phyloP scores from a whole-genome alignment of 768 basidiomycete genomes.

The Megacollybia marginata region DNA sequence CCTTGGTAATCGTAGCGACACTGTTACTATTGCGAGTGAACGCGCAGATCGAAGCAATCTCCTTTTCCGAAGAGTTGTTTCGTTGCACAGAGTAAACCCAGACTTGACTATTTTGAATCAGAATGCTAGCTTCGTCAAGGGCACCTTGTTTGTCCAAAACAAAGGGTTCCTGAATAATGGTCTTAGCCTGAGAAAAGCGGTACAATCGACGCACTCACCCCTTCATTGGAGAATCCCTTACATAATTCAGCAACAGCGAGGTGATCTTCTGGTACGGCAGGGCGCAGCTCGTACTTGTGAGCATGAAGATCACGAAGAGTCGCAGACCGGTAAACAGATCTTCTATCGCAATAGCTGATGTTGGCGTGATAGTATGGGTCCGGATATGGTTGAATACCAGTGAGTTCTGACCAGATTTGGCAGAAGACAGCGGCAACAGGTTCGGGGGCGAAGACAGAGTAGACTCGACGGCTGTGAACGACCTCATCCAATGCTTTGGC shows the following conservation, averaged over 20 bases:
- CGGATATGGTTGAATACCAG: conserved; percentile 28
- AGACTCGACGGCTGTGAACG: conserved; percentile 38
- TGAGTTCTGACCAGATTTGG: conserved; percentile 37
- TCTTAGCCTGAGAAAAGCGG: background rate
- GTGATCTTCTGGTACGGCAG: conserved; percentile 32
- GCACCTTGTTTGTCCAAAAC: conserved; percentile 34
- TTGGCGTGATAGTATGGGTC: conserved; percentile 58
- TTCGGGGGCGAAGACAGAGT: conserved; percentile 58
- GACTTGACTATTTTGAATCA: conserved; percentile 39
- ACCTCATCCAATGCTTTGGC: conserved; percentile 27
- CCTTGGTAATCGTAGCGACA: conserved; percentile 65
- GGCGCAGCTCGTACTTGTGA: conserved; percentile 30
- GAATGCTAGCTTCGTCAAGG: conserved; percentile 36
- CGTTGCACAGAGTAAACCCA: conserved; percentile 54
- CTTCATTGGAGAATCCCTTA: conserved; percentile 46
- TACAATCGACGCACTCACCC: conserved; percentile 32
- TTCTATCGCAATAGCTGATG: conserved; percentile 45
- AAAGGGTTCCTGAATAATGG: conserved; percentile 44
- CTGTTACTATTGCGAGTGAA: conserved; percentile 51
- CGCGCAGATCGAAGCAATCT: conserved; percentile 61
- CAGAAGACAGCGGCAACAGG: conserved; percentile 39
- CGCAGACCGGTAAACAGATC: conserved; percentile 24
- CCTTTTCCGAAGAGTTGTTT: conserved; percentile 13
- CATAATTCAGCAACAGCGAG: conserved; percentile 39
- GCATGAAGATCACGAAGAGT: conserved; percentile 12